Evolutionary conservation across 2,329 filamentous ascomycete genomes (phyloP).

Genomic region (Davidsoniella neocaledoniae): DNA sequence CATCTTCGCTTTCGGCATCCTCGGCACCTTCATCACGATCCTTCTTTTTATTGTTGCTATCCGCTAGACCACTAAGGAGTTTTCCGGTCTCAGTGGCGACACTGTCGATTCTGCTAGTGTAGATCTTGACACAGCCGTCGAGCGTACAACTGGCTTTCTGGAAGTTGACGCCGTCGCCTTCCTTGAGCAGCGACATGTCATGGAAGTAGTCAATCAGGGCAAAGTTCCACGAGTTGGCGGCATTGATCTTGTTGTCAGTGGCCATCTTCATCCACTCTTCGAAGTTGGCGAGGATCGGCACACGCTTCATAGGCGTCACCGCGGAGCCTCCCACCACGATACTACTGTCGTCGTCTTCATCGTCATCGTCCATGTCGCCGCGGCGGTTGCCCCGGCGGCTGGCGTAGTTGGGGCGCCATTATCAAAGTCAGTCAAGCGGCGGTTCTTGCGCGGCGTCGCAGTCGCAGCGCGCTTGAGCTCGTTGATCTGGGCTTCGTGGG

Average conservation of each 20-base stretch:
- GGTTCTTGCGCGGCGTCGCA: conserved; percentile 51
- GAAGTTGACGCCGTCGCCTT: conserved; percentile 94
- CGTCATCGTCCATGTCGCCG: conserved; percentile 19
- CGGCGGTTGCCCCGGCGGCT: conserved; percentile 26
- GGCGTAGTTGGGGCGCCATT: conserved; percentile 39
- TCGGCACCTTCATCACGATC: conserved; percentile 48
- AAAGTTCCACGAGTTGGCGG: conserved; percentile 97
- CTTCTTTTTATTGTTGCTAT: conserved; percentile 63
- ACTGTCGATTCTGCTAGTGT: conserved; percentile 94
- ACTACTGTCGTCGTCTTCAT: conserved; percentile 37
- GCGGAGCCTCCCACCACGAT: conserved; percentile 54
- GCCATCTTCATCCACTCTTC: conserved; percentile 99
- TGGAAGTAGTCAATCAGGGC: conserved; percentile 99
- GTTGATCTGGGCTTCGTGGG: conserved; percentile 82
- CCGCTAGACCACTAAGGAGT: conserved; percentile 79
- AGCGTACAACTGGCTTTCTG: conserved; percentile 96
- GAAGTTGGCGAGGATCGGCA: conserved; percentile 91
- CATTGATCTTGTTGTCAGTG: conserved; percentile 98
- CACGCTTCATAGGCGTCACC: conserved; percentile 89
- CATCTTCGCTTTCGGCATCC: conserved; percentile 32
- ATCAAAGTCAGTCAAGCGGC: conserved; percentile 40
- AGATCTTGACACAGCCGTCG: conserved; percentile 97
- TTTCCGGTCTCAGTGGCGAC: conserved; percentile 96
- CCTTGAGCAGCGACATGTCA: conserved; percentile 93
- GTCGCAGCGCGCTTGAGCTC: conserved; percentile 63